phyloP scores from a whole-genome alignment of 1,139 yeast genomes.

The Blastobotrys raffinosifermentans region DNA sequence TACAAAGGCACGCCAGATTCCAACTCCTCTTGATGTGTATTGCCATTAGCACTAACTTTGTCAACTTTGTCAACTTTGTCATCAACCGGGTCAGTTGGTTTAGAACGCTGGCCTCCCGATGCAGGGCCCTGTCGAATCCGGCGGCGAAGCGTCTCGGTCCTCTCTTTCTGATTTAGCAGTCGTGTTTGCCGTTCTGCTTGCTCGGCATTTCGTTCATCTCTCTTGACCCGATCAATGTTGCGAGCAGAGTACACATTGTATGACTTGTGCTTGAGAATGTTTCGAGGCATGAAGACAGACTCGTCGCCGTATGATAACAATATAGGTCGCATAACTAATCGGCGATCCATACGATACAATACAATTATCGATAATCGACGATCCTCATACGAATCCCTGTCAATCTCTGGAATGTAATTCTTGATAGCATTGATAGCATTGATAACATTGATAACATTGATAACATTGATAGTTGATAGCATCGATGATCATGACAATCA shows the following conservation, averaged over 20 bases:
- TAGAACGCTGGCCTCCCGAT: constrained; percentile 46
- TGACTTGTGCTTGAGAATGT: constrained; percentile 28
- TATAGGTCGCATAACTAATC: too few species aligned
- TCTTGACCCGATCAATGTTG: constrained; percentile 27
- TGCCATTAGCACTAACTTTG: not conserved
- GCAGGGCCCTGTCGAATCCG: constrained; percentile 2
- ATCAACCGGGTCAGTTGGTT: constrained; percentile 37
- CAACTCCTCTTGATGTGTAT: too few species aligned
- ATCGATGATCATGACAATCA: too few species aligned
- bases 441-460: too few species aligned
- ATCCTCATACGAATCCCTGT: too few species aligned
- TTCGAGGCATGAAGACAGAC: constrained; percentile 32
- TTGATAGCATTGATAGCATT: too few species aligned
- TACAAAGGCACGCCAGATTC: not conserved
- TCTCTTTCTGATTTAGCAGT: constrained; percentile 12
- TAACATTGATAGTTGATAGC: too few species aligned
- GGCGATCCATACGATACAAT: too few species aligned
- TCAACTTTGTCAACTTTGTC: not conserved
- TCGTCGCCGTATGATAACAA: too few species aligned
- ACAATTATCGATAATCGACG: too few species aligned
- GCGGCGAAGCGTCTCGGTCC: constrained; percentile 14
- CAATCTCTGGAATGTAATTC: too few species aligned
- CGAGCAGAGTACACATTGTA: constrained; percentile 28
- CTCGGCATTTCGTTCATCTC: constrained; percentile 31
- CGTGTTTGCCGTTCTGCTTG: constrained; percentile 17